Conservation (phyloP, 495 filamentous ascomycete genomes). For the Polyplosphaeria fusca region DNA sequence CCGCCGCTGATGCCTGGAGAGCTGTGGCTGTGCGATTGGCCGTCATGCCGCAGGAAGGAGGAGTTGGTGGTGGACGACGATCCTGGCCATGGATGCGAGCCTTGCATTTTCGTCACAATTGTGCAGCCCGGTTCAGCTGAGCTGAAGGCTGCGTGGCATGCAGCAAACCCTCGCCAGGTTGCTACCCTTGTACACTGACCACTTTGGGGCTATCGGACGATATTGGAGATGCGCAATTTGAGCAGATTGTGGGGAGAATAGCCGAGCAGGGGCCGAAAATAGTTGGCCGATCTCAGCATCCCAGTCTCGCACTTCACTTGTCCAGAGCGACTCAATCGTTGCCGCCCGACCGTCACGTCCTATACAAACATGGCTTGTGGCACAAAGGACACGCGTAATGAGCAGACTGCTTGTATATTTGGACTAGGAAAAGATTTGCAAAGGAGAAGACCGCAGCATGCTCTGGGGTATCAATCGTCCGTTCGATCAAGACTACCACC, state of each 20-base stretch:
- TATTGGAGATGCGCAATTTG: neutral
- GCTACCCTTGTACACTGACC: neutral
- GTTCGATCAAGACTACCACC: slow-evolving; percentile 22
- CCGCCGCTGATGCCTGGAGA: too few relatives aligned
- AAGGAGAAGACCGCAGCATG: slow-evolving; percentile 8
- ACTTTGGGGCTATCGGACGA: neutral
- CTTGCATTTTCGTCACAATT: too few relatives aligned
- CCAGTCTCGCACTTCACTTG: slow-evolving; percentile 2
- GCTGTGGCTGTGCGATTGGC: too few relatives aligned
- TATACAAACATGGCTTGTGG: neutral
- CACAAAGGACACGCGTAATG: neutral
- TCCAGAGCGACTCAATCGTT: too few relatives aligned
- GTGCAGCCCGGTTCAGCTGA: too few relatives aligned
- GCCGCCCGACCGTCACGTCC: neutral
- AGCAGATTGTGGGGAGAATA: slow-evolving; percentile 6
- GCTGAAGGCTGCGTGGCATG: neutral
- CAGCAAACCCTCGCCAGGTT: neutral
- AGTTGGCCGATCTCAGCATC: neutral
- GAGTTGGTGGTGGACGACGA: too few relatives aligned
- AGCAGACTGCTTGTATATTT: neutral
- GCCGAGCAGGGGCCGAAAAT: slow-evolving; percentile 11
- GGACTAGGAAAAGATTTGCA: neutral
- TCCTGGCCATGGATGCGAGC: too few relatives aligned
- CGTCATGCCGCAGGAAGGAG: too few relatives aligned
- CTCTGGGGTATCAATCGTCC: slow-evolving; percentile 31